Evolutionary conservation across 495 filamentous ascomycete genomes (phyloP).

Genomic region (Podospora fimiseda): DNA sequence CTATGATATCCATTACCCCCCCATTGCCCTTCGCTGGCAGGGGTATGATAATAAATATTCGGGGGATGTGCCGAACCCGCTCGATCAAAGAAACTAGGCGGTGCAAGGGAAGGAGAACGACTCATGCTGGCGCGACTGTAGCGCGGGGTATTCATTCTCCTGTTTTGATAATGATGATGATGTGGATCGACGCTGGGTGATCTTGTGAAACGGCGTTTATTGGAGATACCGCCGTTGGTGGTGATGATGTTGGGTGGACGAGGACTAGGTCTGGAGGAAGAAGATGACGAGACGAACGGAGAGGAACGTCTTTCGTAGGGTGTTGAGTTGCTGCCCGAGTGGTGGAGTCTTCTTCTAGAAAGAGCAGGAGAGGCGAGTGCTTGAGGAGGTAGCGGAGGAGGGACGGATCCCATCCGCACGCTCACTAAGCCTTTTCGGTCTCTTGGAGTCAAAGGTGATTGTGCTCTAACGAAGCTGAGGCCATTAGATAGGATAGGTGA

Average conservation of each 20-base stretch:
- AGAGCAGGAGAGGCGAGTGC: slow-evolving; percentile 24
- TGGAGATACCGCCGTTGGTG: background rate
- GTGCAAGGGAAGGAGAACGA: slow-evolving; percentile 25
- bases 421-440: slow-evolving; percentile 35
- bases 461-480: slow-evolving; percentile 21
- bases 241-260: slow-evolving; percentile 13
- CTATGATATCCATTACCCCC: slow-evolving; percentile 19
- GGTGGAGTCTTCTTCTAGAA: slow-evolving; percentile 34
- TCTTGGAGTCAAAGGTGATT: slow-evolving; percentile 31
- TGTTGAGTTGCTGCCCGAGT: slow-evolving; percentile 8
- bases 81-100: slow-evolving; percentile 10
- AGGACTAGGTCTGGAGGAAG: slow-evolving; percentile 23
- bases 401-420: slow-evolving; percentile 41
- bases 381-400: slow-evolving; percentile 20
- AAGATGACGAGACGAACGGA: slow-evolving; percentile 27
- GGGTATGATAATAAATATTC: slow-evolving; percentile 49
- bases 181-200: slow-evolving; percentile 30
- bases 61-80: slow-evolving; percentile 31
- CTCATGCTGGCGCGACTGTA: slow-evolving; percentile 37
- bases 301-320: slow-evolving; percentile 34
- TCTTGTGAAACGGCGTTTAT: slow-evolving; percentile 31
- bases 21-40: slow-evolving; percentile 49
- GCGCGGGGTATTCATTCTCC: slow-evolving; percentile 36
- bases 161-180: too few species aligned
- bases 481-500: slow-evolving; percentile 30